Evolutionary conservation across 1,284 basidiomycete genomes (phyloP).

Genomic region (Erythrobasidium hasegawianum): DNA sequence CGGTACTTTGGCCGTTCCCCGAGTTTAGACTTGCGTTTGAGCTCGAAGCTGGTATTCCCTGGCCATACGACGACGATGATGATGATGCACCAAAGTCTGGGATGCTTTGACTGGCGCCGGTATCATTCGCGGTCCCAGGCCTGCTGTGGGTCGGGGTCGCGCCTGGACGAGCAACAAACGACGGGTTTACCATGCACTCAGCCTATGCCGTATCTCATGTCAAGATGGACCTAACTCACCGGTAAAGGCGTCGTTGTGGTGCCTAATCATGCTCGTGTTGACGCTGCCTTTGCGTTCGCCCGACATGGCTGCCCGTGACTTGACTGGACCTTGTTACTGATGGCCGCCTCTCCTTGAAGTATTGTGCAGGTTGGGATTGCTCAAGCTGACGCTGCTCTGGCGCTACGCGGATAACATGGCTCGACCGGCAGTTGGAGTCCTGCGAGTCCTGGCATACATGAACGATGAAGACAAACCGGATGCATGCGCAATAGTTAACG

Average conservation of each 20-base stretch:
- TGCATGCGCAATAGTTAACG: too few species aligned
- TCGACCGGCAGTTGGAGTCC: too few species aligned
- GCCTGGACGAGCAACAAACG: neutral
- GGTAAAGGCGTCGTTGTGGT: conserved; percentile 38
- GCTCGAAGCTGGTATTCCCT: neutral
- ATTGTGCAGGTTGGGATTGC: too few species aligned
- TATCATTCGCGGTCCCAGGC: neutral
- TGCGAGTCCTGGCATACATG: too few species aligned
- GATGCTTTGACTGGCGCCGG: neutral
- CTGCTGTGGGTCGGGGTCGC: neutral
- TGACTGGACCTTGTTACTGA: too few species aligned
- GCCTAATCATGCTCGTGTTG: conserved; percentile 32
- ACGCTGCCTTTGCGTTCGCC: conserved; percentile 2
- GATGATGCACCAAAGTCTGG: neutral
- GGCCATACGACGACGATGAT: neutral
- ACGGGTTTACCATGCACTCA: too few species aligned
- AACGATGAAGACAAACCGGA: too few species aligned
- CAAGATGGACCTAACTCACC: too few species aligned
- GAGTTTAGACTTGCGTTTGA: neutral
- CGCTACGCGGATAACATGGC: too few species aligned
- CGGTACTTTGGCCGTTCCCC: neutral
- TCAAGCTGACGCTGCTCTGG: too few species aligned
- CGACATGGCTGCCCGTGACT: neutral
- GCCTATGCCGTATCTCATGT: too few species aligned
- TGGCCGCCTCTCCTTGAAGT: too few species aligned